Evolutionary conservation across 2,329 filamentous ascomycete species (phyloP), one percentile per base, ranked within the genome.

Genomic region (Aspergillus bombycis): DNA sequence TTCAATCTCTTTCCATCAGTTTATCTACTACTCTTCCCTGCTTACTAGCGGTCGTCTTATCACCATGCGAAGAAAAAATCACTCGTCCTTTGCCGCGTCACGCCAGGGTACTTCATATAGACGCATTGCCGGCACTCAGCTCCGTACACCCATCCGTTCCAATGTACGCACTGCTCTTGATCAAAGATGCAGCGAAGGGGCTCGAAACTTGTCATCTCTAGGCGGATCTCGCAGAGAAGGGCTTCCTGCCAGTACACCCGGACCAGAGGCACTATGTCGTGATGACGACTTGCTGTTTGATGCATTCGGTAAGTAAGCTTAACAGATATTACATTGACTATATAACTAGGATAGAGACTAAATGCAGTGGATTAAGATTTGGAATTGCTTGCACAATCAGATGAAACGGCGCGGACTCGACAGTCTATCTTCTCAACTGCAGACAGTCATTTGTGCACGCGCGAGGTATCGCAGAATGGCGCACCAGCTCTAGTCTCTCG

Each of bases 271-370:
- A 19, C 52, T 11, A 36, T 60, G 43, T 7, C 48, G 16, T 16
- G 69, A 76, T 55, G 68, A 72, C 36, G 74, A 76, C 34, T 36
- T 71, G n/a, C 68, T 74, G 9, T 73, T 84, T 14, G 82, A 86
- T 74, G 78, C 78, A 3, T 86, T 85, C 67, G 83, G 84, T 86
- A 68, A 68, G 76, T 66, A 7, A 21, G 14, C 32, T 30, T 16
- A 14, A 34, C n/a, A 21, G 12, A 16, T 10, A 16, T 43, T 21
- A 16, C 28, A n/a, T 12, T 52, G 19, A 19, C 45, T 48, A 23
- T 11, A 28, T 3, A 10, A 30, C 32, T 55, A 26, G 23, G 16
- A 28, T 30, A 14, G 16, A 36, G 12, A 23, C 58, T 60, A 21
- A 60, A 6, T 30, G 19, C 30, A 45, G 26, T 38, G 14, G 19